Evolutionary conservation across 441 rosid genomes (phyloP), one percentile per base, ranked within the genome.

Genomic region (Pelargonium fulgidum): DNA sequence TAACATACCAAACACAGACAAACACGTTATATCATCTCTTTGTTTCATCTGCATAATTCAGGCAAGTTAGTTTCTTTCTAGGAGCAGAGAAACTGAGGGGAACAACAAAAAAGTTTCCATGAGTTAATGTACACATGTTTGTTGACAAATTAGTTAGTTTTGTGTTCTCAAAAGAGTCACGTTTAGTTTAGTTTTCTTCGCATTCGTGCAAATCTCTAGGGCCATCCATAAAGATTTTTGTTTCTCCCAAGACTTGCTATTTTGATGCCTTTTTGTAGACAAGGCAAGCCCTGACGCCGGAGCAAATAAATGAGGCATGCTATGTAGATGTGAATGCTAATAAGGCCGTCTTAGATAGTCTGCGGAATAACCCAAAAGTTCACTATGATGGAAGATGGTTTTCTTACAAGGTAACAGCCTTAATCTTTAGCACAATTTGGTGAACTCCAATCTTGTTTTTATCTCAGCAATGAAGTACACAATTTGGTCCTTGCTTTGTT

Each of bases 311-410:
- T 33, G 93, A 88, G 67, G 79, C 74, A 0, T 84, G 92, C 72
- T 81, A 84, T 70, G 96, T 89, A 59, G 93, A 91, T 74, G 79
- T 77, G 80, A 81, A 77, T 70, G 72, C 90, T 33, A 91, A 91
- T 73, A 91, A 90, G 81, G 92, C 86, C 54, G 96, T 94, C 62
- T 91, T 91, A 77, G 97, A 90, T 71, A 88, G 92, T 76, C 72
- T 91, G 81, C 83, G 80, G 70, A 90, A 90, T 61, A 94, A 94
- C 72, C 92, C 77, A 0, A 94, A 94, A 81, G 99, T 85, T 8
- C 29, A 74, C 56, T 91, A 81, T 39, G 97, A 91, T 48, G 95
- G 97, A 45, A 83, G 62, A 80, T 80, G 93, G 68, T 89, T 93
- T 75, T 83, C 93, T 44, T 93, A 93, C 83, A 93, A 91, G 99